These are phyloP conservation scores for Lolium multiflorum DNA, from an alignment of 176 grass and related monocot species.

Conservation along the genomic window DNA sequence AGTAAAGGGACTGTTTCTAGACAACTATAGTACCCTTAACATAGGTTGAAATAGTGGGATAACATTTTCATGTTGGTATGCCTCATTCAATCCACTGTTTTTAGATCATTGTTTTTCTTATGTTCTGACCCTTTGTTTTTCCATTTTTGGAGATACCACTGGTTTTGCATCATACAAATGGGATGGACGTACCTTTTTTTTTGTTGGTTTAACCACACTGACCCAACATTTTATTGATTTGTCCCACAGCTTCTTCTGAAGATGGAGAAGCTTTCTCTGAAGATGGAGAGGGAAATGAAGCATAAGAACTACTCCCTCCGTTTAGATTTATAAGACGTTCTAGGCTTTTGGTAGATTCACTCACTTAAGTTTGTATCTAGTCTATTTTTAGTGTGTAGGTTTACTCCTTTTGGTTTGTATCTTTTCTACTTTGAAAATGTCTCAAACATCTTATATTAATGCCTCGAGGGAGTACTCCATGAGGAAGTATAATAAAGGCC, in stretches of 20 bases:
- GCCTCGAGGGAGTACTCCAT: not conserved
- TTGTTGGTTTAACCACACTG: not conserved
- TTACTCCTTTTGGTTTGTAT: too few relatives aligned
- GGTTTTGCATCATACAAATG: not conserved
- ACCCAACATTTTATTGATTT: constrained; percentile 20
- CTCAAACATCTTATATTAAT: too few relatives aligned
- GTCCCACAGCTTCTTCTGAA: constrained; percentile 15
- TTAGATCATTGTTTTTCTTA: not conserved
- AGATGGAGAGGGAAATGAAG: too few relatives aligned
- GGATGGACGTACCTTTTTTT: not conserved
- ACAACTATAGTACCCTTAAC: constrained; percentile 3
- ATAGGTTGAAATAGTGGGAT: not conserved
- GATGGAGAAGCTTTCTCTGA: too few relatives aligned
- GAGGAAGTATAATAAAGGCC: constrained; percentile 29
- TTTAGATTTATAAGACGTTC: too few relatives aligned
- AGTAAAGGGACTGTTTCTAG: not conserved
- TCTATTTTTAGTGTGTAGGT: too few relatives aligned
- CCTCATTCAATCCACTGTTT: not conserved
- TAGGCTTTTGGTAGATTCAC: too few relatives aligned
- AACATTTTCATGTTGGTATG: not conserved
- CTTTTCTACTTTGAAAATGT: too few relatives aligned
- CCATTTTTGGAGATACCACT: not conserved
- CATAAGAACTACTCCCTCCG: too few relatives aligned
- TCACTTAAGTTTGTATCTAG: too few relatives aligned
- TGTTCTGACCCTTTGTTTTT: not conserved